Base-by-base conservation (phyloP, 2,329 filamentous ascomycete genomes). In the Aureobasidium sp. region DNA sequence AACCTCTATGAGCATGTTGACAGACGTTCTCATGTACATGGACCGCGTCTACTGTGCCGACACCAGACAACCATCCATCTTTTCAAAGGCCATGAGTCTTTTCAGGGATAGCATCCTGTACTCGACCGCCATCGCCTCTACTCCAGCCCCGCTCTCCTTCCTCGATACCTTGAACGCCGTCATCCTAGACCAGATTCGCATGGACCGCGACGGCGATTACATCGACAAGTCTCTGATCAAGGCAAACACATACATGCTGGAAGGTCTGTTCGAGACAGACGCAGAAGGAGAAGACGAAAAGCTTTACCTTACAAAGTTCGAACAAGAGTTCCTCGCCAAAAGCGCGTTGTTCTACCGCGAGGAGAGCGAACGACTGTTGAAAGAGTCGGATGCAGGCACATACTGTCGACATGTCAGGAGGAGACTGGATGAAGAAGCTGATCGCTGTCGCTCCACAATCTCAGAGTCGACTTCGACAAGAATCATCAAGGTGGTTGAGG, bases 1-100 rank as follows among this genome's bases (percentile, higher is more conserved):
- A 71, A 84, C 89, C 61, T 92, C 89, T 48, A 96, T 96, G 89
- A 91, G 90, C 70, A 96, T 97, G 92, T 87, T 90, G 48, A 91
- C 91, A 3, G 92, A 97, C 72, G 90, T 97, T 32, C 81, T 97
- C 54, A 96, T 97, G 91, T 97, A 97, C 71, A 90, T 99, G 80
- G 93, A 99, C 71, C 88, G 91, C 54, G 87, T 92, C 32, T 91
- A 89, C 69, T 88, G 85, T 54, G 80, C 85, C 39, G 91, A 95
- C 65, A 83, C 86, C 63, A 82, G 85, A 6, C 82, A 82, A 64
- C 87, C 90, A 0, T 88, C 89, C 0, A 94, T 97, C 60, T 97
- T 92, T 71, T 84, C 87, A 14, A 85, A 88, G 10, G 87, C 90
- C 2, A 96, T 99, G 79, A 87, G 87, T 3, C 79, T 97, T 1